Base-by-base conservation (phyloP, 2,329 filamentous ascomycete species). In the Metarhizium humberi region DNA sequence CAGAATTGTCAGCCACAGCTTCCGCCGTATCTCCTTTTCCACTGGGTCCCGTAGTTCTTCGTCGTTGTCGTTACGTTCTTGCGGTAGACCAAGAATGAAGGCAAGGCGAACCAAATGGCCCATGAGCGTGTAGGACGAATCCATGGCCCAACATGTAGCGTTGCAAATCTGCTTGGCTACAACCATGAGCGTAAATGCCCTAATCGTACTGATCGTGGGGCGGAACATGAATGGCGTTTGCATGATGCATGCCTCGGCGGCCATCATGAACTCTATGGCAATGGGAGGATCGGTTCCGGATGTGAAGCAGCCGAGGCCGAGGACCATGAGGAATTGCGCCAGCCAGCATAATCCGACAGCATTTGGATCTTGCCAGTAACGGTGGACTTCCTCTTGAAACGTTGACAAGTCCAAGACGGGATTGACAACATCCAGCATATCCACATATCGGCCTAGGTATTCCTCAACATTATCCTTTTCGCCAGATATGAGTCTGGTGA, bases 161-260 rank as follows among this genome's bases (percentile, higher is more conserved):
- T 71, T 71, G 60, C 68, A 70, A 7, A 69, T 62, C 47, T 69
- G 66, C 58, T 70, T 71, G 30, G 69, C 69, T 38, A 70, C 64
- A 25, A 68, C 64, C 64, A 70, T 69, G 18, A 71, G 59, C 16
- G 63, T 62, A 11, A 70, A 55, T 1, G 64, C 61, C 53, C 67
- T 66, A 14, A 71, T 59, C 0, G 64, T 61, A n/a, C 66, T 58
- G 36, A 70, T 58, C 3, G 65, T 70, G 7, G 69, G 69, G 2
- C 69, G 67, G 50, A 70, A 70, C 64, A 70, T 71, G 56, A 70
- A 70, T 2, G 68, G 67, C 3, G 69, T 71, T 59, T 71, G 68
- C 64, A 69, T 68, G 4, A 71, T 61, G 38, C 69, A 71, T 0
- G 69, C 68, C 52, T 71, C 69, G 10, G 69, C 65, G 3, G 67